Percentiles rank a stretch among this genome's conserved stretches.
Evolutionary conservation across 2,329 filamentous ascomycete genomes (phyloP).

Genomic region (Orbilia javanica): DNA sequence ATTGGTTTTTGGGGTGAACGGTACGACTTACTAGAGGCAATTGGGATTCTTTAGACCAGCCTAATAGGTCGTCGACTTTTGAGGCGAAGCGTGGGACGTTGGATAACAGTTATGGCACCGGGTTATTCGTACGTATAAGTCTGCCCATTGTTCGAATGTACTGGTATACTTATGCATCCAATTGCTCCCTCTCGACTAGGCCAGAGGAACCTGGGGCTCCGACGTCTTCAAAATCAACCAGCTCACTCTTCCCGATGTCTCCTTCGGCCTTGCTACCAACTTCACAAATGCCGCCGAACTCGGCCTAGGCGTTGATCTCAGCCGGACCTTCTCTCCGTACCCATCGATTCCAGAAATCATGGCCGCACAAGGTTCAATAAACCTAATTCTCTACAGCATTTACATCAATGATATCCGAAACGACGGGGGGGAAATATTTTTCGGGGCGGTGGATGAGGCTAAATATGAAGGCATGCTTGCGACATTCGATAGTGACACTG

Average conservation of each 20-base stretch:
- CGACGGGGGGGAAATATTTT: constrained; percentile 51
- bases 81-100: not conserved
- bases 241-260: constrained; percentile 40
- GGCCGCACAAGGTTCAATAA: constrained; percentile 22
- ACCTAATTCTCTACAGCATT: constrained; percentile 41
- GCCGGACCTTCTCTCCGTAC: constrained; percentile 24
- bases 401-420: constrained; percentile 52
- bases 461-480: constrained; percentile 32
- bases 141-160: too few species aligned
- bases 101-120: constrained; percentile 34
- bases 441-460: constrained; percentile 43
- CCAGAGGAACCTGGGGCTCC: constrained; percentile 49
- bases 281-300: constrained; percentile 48
- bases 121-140: constrained; percentile 46
- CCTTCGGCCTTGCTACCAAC: constrained; percentile 50
- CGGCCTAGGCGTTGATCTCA: constrained; percentile 41
- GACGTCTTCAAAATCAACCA: constrained; percentile 58
- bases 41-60: constrained; percentile 14
- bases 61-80: constrained; percentile 36
- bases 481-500: constrained; percentile 24
- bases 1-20: not conserved
- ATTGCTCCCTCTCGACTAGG: not conserved
- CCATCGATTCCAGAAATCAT: constrained; percentile 45
- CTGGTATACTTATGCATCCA: not conserved
- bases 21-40: not conserved